Evolutionary conservation across 208 protist species (phyloP).

Genomic region (Blastocrithidia nonstop): DNA sequence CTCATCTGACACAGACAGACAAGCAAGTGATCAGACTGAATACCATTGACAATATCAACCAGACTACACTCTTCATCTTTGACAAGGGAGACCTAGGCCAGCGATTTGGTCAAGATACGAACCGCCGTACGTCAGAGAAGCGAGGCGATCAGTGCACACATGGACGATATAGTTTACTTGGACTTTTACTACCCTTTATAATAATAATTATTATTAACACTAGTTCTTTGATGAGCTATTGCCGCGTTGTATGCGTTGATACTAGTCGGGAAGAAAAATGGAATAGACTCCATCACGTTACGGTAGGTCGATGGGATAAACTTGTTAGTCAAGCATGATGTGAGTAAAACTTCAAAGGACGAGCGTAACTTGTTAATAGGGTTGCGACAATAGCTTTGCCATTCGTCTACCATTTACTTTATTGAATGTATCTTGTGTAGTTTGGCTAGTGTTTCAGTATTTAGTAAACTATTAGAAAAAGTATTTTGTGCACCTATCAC

Average conservation of each 20-base stretch:
- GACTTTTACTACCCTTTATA: too few relatives aligned
- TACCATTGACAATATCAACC: constrained; percentile 45
- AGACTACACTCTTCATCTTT: constrained; percentile 45
- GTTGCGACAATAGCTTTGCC: constrained; percentile 41
- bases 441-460: too few relatives aligned
- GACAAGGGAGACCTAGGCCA: constrained; percentile 56
- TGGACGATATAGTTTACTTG: constrained; percentile 8
- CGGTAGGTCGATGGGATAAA: constrained; percentile 61
- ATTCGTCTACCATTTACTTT: constrained; percentile 47
- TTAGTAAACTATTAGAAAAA: too few relatives aligned
- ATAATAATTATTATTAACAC: too few relatives aligned
- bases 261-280: too few relatives aligned
- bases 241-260: too few relatives aligned
- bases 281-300: constrained; percentile 39
- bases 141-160: constrained; percentile 25
- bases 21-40: constrained; percentile 59
- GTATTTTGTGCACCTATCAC: too few relatives aligned
- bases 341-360: constrained; percentile 34
- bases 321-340: constrained; percentile 12
- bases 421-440: too few relatives aligned
- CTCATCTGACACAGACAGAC: constrained; percentile 56
- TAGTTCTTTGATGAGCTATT: too few relatives aligned
- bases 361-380: constrained; percentile 11
- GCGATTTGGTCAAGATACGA: constrained; percentile 47
- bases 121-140: constrained; percentile 53